A percentile compares a stretch with the other conserved stretches of the same genome.
These are phyloP conservation scores for Schizophyllum commune DNA, from an alignment of 1,284 basidiomycete genomes.

Conservation along the genomic window DNA sequence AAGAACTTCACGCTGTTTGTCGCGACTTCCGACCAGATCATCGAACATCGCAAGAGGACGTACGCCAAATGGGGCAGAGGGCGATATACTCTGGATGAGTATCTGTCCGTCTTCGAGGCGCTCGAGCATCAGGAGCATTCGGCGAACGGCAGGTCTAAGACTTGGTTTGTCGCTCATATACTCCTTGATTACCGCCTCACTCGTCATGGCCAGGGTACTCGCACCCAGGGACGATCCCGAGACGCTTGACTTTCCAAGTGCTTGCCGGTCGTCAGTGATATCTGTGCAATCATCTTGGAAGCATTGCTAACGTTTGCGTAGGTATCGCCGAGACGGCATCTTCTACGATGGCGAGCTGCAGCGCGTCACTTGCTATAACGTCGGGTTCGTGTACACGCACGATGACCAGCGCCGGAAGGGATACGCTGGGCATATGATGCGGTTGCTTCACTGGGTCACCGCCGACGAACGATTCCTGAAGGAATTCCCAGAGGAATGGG, in stretches of 20 bases:
- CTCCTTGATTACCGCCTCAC: neutral
- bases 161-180: slow-evolving; percentile 24
- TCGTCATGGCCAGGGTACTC: slow-evolving; percentile 30
- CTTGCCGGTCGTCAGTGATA: slow-evolving; percentile 33
- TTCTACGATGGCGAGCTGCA: slow-evolving; percentile 6
- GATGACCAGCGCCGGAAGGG: slow-evolving; percentile 35
- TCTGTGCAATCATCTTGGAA: slow-evolving; percentile 7
- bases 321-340: slow-evolving; percentile 6
- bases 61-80: slow-evolving; percentile 31
- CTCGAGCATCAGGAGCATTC: slow-evolving; percentile 25
- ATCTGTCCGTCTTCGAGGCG: slow-evolving; percentile 25
- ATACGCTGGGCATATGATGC: slow-evolving; percentile 48
- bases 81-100: slow-evolving; percentile 28
- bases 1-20: slow-evolving; percentile 24
- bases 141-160: slow-evolving; percentile 25
- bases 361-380: slow-evolving; percentile 30
- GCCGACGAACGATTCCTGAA: slow-evolving; percentile 22
- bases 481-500: slow-evolving; percentile 29
- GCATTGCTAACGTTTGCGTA: slow-evolving; percentile 9
- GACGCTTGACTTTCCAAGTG: slow-evolving; percentile 31
- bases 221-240: slow-evolving; percentile 30
- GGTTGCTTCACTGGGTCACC: slow-evolving; percentile 42
- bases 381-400: slow-evolving; percentile 45
- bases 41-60: slow-evolving; percentile 26
- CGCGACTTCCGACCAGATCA: slow-evolving; percentile 26